These are phyloP conservation scores for Vachellia collinsii DNA, from an alignment of 306 rosid genomes.

Conservation along the genomic window DNA sequence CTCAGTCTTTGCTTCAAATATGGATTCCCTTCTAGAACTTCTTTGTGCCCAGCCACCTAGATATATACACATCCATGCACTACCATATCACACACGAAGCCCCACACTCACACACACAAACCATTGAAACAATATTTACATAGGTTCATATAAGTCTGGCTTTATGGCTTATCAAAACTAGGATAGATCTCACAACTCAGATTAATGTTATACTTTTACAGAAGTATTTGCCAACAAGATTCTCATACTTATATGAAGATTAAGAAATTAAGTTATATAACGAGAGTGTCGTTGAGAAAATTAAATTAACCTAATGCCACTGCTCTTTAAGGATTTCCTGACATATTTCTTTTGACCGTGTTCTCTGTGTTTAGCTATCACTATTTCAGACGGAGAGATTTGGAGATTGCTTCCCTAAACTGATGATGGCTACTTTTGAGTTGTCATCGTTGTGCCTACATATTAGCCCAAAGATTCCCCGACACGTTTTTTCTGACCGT, in stretches of 20 bases:
- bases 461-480: background rate
- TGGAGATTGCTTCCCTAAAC: no score
- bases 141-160: background rate
- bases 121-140: background rate
- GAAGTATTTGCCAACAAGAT: background rate
- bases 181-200: background rate
- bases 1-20: conserved; percentile 86
- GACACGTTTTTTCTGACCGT: background rate
- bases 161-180: background rate
- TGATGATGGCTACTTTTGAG: no score
- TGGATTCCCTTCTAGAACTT: conserved; percentile 87
- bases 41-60: conserved; percentile 86
- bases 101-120: background rate
- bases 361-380: no score
- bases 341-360: no score
- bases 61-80: no score
- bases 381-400: no score
- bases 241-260: no score
- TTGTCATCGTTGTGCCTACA: background rate
- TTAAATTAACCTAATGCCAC: no score
- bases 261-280: no score
- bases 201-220: no score
- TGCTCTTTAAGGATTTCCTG: no score
- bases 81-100: background rate
- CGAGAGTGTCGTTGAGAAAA: no score